Base-by-base conservation (phyloP, 306 rosid genomes). In the Prunus salicina region DNA sequence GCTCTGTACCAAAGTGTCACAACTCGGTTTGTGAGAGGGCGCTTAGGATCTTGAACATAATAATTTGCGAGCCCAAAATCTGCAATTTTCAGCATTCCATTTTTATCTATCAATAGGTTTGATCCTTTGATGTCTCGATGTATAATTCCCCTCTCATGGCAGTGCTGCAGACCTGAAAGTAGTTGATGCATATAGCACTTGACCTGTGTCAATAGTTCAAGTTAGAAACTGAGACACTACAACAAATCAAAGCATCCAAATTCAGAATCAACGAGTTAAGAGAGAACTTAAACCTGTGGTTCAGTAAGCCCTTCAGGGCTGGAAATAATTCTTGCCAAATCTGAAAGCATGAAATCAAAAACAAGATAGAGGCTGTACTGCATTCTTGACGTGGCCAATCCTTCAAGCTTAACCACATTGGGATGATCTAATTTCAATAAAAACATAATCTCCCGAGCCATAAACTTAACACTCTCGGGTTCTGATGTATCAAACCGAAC, bases 1-100 rank as follows among this genome's bases (percentile, higher is more conserved):
- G 98, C 91, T 86, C 97, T 77, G 76, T 94, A 94, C 98, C 97
- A 92, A 46, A 94, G 90, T 2, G 98, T 94, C 85, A 94, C 98
- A 72, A 94, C 98, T 79, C 96, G 87, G 76, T 85, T 94, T 20
- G 98, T 94, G 71, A 92, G 95, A 80, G 87, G 85, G 2, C 30
- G 87, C 52, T 82, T 79, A 19, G 60, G 73, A 20, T 77, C 81
- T 73, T 85, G 88, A 61, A 67, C 64, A 63, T 85, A 92, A 82
- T 72, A 84, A 83, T 84, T 95, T 30, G 97, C 93, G 47, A 95
- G 96, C 56, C 98, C 98, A 67, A 95, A 92, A 80, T 92, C 98
- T 12, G 90, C 98, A 81, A 95, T 95, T 86, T 92, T 86, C 32
- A 92, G 95, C 90, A 85, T 81, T 67, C 98, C 97, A 79, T 74